Evolutionary conservation across 2,329 filamentous ascomycete genomes (phyloP).

Genomic region (Orbilia oligospora): DNA sequence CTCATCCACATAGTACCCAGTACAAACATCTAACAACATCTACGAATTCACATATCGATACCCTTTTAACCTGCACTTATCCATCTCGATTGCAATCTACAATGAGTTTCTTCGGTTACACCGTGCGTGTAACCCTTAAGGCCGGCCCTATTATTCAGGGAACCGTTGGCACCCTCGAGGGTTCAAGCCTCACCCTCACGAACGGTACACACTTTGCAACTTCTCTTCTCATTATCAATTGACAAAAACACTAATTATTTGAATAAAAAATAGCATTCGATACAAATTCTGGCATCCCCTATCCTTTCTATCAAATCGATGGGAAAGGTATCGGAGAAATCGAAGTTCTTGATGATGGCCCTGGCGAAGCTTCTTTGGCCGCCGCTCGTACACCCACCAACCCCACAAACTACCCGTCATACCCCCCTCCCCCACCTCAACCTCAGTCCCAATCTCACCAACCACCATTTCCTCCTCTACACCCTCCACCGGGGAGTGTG

Average conservation of each 20-base stretch:
- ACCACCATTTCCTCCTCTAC: conserved; percentile 24
- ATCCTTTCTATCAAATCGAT: conserved; percentile 73
- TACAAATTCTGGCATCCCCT: conserved; percentile 71
- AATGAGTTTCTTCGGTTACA: conserved; percentile 77
- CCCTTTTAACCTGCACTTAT: neutral
- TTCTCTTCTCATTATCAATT: conserved; percentile 1
- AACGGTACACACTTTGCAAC: conserved; percentile 74
- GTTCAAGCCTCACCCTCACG: conserved; percentile 77
- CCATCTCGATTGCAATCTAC: neutral
- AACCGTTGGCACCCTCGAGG: conserved; percentile 78
- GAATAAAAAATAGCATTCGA: conserved; percentile 70
- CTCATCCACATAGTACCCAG: neutral
- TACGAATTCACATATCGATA: no score
- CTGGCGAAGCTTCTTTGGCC: conserved; percentile 16
- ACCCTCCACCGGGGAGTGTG: conserved; percentile 14
- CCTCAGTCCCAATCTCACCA: conserved; percentile 21
- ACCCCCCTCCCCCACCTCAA: conserved; percentile 57
- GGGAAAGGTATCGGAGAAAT: conserved; percentile 74
- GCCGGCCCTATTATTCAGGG: conserved; percentile 78
- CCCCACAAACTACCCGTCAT: conserved; percentile 38
- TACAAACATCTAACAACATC: no score
- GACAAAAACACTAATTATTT: conserved; percentile 63
- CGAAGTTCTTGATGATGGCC: conserved; percentile 68
- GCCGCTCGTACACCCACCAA: conserved; percentile 51
- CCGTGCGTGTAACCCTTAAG: conserved; percentile 80